Conservation (phyloP, 2,329 filamentous ascomycete genomes). For the Neocucurbitaria cava region DNA sequence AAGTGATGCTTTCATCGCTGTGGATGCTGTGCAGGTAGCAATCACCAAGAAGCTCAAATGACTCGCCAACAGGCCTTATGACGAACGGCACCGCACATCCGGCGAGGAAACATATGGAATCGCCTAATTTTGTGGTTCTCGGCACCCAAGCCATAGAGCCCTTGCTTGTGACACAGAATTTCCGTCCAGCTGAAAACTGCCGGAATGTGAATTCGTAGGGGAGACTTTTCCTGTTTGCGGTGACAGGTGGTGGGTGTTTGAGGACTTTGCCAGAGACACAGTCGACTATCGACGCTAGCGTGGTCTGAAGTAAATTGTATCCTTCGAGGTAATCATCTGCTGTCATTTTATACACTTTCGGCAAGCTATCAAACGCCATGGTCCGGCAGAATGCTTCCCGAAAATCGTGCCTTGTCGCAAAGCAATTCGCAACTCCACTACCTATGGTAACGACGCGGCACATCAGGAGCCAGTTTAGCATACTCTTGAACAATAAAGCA, state of each 20-base stretch:
- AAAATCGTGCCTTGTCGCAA: neutral
- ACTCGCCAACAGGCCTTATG: slow-evolving; percentile 4
- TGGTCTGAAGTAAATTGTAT: neutral
- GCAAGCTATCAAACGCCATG: neutral
- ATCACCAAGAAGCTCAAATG: slow-evolving; percentile 9
- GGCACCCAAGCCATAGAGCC: slow-evolving; percentile 12
- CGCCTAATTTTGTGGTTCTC: slow-evolving; percentile 3
- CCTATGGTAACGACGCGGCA: too few relatives aligned
- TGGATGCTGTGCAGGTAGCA: slow-evolving; percentile 27
- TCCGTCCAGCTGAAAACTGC: neutral
- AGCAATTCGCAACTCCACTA: too few relatives aligned
- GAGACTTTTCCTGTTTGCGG: neutral
- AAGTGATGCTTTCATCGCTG: neutral
- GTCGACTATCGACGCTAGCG: neutral
- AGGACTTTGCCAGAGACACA: neutral
- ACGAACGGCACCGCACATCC: slow-evolving; percentile 17
- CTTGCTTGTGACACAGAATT: slow-evolving; percentile 5
- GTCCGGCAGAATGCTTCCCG: neutral
- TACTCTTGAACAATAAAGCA: neutral
- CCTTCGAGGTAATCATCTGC: neutral
- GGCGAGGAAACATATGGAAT: slow-evolving; percentile 15
- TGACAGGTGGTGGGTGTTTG: neutral
- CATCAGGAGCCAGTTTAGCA: neutral
- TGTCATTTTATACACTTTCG: too few relatives aligned
- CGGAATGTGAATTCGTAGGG: neutral